These are phyloP conservation scores for Globisporangium iwayamae DNA, from an alignment of 352 stramenopile species.

Conservation along the genomic window DNA sequence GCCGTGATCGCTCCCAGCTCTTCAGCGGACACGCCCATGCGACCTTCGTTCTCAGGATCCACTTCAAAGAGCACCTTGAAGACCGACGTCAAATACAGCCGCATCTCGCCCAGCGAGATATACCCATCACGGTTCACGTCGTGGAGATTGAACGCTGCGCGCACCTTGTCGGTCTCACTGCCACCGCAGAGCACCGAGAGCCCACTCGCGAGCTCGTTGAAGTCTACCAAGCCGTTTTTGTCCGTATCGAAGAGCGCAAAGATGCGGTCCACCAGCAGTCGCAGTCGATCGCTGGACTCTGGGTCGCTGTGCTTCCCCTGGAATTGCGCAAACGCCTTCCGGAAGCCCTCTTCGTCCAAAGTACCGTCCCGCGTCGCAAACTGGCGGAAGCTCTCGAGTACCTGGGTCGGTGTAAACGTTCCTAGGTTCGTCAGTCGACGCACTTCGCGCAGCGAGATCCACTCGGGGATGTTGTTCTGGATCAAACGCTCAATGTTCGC, in stretches of 20 bases:
- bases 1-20: constrained; percentile 74
- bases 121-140: constrained; percentile 85
- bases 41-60: constrained; percentile 52
- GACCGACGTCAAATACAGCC: constrained; percentile 76
- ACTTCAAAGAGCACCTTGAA: constrained; percentile 88
- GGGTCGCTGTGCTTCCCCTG: constrained; percentile 23
- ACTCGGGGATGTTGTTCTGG: constrained; percentile 74
- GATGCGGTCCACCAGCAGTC: constrained; percentile 64
- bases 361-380: constrained; percentile 61
- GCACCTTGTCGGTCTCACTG: constrained; percentile 66
- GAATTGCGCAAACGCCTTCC: constrained; percentile 58
- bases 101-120: constrained; percentile 85
- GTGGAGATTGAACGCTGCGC: constrained; percentile 83
- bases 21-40: constrained; percentile 64
- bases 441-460: constrained; percentile 75
- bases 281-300: constrained; percentile 39
- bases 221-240: constrained; percentile 75
- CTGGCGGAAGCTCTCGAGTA: constrained; percentile 74
- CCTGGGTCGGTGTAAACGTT: constrained; percentile 63
- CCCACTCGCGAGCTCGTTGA: constrained; percentile 73
- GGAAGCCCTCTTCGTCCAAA: constrained; percentile 65
- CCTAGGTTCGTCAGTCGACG: constrained; percentile 71
- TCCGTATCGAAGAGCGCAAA: constrained; percentile 85
- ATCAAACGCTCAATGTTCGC: constrained; percentile 78
- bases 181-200: constrained; percentile 79